phyloP scores from a whole-genome alignment of 2,329 filamentous ascomycete genomes.

The Blastomyces percursus region DNA sequence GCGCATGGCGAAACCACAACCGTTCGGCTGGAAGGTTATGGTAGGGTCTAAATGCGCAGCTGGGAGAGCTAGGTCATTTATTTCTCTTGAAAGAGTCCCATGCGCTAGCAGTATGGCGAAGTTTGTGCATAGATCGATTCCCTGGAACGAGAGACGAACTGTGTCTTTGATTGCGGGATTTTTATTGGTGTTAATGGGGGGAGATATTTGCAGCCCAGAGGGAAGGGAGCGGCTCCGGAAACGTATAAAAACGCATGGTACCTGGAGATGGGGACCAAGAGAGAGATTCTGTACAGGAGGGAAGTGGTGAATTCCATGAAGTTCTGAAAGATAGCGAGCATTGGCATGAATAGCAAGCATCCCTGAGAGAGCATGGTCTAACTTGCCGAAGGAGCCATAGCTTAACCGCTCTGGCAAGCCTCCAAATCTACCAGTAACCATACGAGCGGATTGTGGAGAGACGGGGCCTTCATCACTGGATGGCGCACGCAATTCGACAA shows the following conservation, averaged over 20 bases:
- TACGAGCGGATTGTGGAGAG: constrained; percentile 20
- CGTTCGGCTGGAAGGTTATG: constrained; percentile 25
- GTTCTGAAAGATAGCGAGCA: constrained; percentile 8
- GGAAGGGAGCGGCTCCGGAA: constrained; percentile 25
- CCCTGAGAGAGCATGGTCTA: constrained; percentile 28
- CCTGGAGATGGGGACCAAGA: constrained; percentile 21
- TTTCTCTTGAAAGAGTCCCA: constrained; percentile 22
- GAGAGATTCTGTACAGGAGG: constrained; percentile 23
- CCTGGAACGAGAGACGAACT: constrained; percentile 29
- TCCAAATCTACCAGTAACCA: constrained; percentile 22
- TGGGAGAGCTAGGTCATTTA: constrained; percentile 20
- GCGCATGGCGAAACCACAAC: constrained; percentile 29
- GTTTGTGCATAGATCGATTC: constrained; percentile 26
- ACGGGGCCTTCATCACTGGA: constrained; percentile 8
- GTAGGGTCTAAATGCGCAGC: constrained; percentile 22
- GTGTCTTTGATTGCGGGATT: constrained; percentile 26
- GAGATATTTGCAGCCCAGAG: constrained; percentile 20
- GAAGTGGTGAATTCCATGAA: constrained; percentile 10
- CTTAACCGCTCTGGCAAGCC: constrained; percentile 15
- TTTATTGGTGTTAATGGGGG: constrained; percentile 19
- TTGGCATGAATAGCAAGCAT: constrained; percentile 31
- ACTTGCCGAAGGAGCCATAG: constrained; percentile 24
- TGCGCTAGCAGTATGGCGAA: constrained; percentile 27
- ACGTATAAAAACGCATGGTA: constrained; percentile 28
- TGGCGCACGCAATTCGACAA: constrained; percentile 37